phyloP scores from a whole-genome alignment of 2,329 filamentous ascomycete species.

The Rachicladosporium sp. region DNA sequence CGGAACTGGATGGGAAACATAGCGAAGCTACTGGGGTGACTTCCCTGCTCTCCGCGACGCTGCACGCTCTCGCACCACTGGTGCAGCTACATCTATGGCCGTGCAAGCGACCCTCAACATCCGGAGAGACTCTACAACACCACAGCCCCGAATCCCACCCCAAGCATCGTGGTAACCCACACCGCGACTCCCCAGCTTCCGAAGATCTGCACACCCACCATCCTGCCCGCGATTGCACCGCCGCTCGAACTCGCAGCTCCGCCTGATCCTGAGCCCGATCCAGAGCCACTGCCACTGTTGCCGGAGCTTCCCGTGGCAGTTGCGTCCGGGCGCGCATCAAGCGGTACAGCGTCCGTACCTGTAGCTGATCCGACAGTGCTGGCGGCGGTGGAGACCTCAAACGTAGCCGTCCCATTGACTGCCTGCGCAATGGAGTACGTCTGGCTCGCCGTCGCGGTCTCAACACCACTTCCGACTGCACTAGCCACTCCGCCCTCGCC shows the following conservation, averaged over 20 bases:
- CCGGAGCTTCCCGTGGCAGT: not conserved
- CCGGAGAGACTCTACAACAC: too few species aligned
- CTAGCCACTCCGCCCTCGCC: conserved; percentile 17
- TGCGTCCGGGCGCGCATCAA: conserved; percentile 7
- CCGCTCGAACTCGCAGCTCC: conserved; percentile 2
- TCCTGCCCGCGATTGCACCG: not conserved
- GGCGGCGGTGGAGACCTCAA: conserved; percentile 11
- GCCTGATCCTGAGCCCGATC: not conserved
- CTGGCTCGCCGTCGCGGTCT: conserved; percentile 8
- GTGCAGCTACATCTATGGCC: too few species aligned
- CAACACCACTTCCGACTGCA: conserved; percentile 12
- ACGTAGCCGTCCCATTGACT: conserved; percentile 11
- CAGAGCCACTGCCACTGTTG: not conserved
- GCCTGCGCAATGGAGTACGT: conserved; percentile 12
- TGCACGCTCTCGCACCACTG: too few species aligned
- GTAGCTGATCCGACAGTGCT: conserved; percentile 19
- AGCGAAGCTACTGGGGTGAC: too few species aligned
- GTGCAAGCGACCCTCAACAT: too few species aligned
- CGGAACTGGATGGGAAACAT: too few species aligned
- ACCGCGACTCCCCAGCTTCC: too few species aligned
- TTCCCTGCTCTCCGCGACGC: too few species aligned
- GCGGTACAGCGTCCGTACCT: conserved; percentile 19
- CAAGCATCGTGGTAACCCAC: too few species aligned
- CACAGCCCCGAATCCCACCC: too few species aligned
- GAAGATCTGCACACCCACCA: too few species aligned